Evolutionary conservation across 495 filamentous ascomycete species (phyloP), one percentile per base, ranked within the genome.

Genomic region (Hyaloscypha hepaticicola): DNA sequence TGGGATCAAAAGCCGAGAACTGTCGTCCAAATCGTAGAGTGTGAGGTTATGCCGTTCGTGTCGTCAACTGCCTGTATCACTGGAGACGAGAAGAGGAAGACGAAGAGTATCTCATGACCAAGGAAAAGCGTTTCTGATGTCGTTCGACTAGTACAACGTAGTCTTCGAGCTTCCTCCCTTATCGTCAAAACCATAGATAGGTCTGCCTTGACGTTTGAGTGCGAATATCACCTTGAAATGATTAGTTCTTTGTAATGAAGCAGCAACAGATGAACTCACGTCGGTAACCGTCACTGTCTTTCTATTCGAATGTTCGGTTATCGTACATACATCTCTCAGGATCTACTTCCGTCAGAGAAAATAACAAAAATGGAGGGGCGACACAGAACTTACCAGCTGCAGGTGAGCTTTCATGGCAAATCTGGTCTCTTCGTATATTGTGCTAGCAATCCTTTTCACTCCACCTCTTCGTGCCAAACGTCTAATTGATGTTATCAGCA

Each of bases 401-500:
- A 93, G 72, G 1, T 80, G 77, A 0, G 70, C 65, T 31, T 83
- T 86, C 1, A 96, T 29, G 0, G 78, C 84, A 0, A 21, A 21
- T 0, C 92, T 80, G 0, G 83, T 76, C 0, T 92, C 88, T 0
- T 91, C 82, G 71, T 97, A 96, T n/a, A 96, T 88, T 0, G 57
- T 65, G 0, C 68, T 79, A 0, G 85, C 88, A 21, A 96, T 92
- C 0, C 91, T 77, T 66, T 90, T 89, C 5, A 95, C 84, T 0
- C 91, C 91, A 4, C 91, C 91, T 21, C 91, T 85, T 1, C 91
- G 84, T 5, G 91, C 91, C 4, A 96, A 78, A 59, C 91, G 90
- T 53, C 90, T 93, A 58, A 63, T 67, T 63, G 14, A 45, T 55
- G 27, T 49, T 12, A 26, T 60, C 24, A 25, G 41, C 58, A 22